Evolutionary conservation across 2,329 filamentous ascomycete species (phyloP), one percentile per base, ranked within the genome.

Genomic region (Neocucurbitaria cava): DNA sequence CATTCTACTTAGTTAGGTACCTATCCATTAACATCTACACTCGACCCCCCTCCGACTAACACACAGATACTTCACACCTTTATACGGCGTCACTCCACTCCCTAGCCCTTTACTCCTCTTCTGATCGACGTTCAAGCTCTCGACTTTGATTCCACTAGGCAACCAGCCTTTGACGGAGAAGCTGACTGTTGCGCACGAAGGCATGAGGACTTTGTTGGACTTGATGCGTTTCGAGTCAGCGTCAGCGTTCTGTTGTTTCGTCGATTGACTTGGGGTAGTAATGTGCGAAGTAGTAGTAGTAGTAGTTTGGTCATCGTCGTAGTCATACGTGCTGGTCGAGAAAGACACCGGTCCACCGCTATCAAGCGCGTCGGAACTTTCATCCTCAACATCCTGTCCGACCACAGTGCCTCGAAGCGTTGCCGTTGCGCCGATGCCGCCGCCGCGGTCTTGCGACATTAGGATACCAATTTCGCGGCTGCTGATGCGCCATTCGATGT

Each of bases 31-130:
- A 56, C 70, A 73, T 35, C 72, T 59, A 52, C 65, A 66, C 56
- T 84, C 82, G 4, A 84, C 74, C 0, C 86, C 86, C 60, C 79
- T 79, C 53, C 78, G 77, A 70, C 84, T 87, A 11, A 87, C 84
- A 64, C 93, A 97, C 66, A 99, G 75, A 76, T 99, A 99, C 78
- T 99, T 99, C 62, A 99, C 95, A 1, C 95, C 95, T 78, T 98
- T 99, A 77, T 96, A 98, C 21, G 95, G 95, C 77, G 92, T 96
- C 35, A 98, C 87, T 2, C 90, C 87, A 62, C 96, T 92, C 0
- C 92, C 92, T 41, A 99, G 69, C 0, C 95, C 95, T 52, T 89
- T 85, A 75, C 91, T 96, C 78, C 89, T 92, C 73, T 90, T 88
- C n/a, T 86, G 81, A 72, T 88, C 85, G 13, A 89, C 76, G n/a